These are phyloP conservation scores for Magnolia kwangsiensis DNA, from an alignment of 164 flowering plant species.

Conservation along the genomic window DNA sequence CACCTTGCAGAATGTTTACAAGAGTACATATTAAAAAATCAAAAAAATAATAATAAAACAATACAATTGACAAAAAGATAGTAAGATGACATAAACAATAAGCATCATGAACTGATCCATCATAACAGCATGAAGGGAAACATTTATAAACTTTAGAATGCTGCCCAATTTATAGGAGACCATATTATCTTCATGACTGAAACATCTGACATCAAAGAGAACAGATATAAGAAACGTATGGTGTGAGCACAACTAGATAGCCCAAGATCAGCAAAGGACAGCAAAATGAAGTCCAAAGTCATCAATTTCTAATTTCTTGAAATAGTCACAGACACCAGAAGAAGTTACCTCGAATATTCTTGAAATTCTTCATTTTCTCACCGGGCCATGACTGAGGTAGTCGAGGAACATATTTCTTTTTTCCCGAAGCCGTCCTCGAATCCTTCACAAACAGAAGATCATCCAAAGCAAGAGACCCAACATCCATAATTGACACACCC, in stretches of 20 bases:
- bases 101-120: not conserved
- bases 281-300: not conserved
- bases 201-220: not conserved
- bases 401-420: conserved; percentile 45
- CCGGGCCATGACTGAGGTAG: conserved; percentile 69
- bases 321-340: not conserved
- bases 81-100: too few species aligned
- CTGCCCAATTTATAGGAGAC: not conserved
- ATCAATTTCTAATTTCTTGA: not conserved
- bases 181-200: not conserved
- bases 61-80: too few species aligned
- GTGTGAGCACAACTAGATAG: not conserved
- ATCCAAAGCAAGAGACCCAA: conserved; percentile 37
- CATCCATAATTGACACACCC: conserved; percentile 15
- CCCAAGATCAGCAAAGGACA: not conserved
- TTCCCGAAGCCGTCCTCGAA: conserved; percentile 48
- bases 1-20: not conserved
- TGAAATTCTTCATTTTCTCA: conserved; percentile 46
- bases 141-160: not conserved
- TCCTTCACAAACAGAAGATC: conserved; percentile 66
- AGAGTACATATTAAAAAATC: not conserved
- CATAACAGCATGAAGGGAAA: not conserved
- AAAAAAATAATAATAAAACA: too few species aligned
- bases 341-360: conserved; percentile 55
- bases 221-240: too few species aligned